Base-by-base conservation (phyloP, 1,284 basidiomycete genomes). In the Sanghuangporus baumii region DNA sequence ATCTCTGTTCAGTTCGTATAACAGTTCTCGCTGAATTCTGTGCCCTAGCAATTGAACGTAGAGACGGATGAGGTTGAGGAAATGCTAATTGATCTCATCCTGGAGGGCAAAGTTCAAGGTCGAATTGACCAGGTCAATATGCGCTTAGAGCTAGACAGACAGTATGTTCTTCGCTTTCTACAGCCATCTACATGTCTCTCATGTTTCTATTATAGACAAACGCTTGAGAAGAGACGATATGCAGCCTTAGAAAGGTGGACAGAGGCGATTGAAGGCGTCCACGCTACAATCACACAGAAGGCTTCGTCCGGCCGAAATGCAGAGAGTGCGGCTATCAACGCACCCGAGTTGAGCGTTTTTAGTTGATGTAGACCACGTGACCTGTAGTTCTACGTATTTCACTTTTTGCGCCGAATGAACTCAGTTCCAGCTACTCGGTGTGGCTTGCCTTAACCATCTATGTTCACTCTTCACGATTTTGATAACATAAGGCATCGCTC, bases 91-190 rank as follows among this genome's bases (percentile, higher is more conserved):
- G 89, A 92, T 43, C 83, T 99, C 18, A 98, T 99, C 63, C 77
- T 98, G 36, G 96, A 99, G 74, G 93, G 92, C 26, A 96, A 93
- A 73, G 93, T 99, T 40, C 88, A 95, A 67, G 97, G 96, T 16
- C 85, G 89, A 68, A 97, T 99, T 70, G 96, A 99, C 74, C 95
- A 98, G 76, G 94, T 97, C 40, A 87, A 91, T 20, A 94, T 95
- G 79, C 82, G 91, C 59, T 81, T 99, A 14, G 93, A 98, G 70
- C 81, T 99, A 26, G 93, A 97, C 70, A 80, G 86, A 71, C 88
- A 93, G 92, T 95, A 70, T 66, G 91, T 79, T 37, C 57, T 56
- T 56, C 54, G n/a, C 41, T 47, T 59, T 47, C 5, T 60, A 40
- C 38, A 34, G 7, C 37, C 58, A 14, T 62, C 51, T 23, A 54